Conservation (phyloP, 306 rosid genomes). For the Ormosia semicastrata region DNA sequence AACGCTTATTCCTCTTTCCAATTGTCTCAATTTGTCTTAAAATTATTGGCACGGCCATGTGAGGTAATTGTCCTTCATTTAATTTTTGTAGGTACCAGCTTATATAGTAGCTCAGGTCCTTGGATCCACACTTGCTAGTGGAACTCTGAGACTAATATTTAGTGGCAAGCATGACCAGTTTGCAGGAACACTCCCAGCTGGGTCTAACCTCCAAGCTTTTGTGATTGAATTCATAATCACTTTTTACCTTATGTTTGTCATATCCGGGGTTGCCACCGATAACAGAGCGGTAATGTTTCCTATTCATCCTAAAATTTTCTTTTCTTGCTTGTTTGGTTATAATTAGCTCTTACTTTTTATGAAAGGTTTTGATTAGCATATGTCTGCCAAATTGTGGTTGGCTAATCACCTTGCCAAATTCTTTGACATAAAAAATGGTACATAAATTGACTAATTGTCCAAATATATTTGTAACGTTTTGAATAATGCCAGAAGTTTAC, state of each 20-base stretch:
- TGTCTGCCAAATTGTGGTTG: background rate
- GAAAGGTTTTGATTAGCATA: background rate
- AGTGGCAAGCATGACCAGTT: constrained; percentile 47
- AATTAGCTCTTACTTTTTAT: background rate
- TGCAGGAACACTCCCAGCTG: constrained; percentile 63
- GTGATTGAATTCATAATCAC: constrained; percentile 83
- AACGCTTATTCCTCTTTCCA: background rate
- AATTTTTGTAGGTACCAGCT: constrained; percentile 55
- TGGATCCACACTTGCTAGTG: constrained; percentile 81
- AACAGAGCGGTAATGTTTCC: constrained; percentile 61
- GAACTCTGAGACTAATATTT: constrained; percentile 65
- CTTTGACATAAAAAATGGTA: background rate
- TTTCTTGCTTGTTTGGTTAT: constrained; percentile 5
- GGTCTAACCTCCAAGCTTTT: constrained; percentile 58
- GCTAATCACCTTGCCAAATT: background rate
- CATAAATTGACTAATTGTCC: constrained; percentile 30
- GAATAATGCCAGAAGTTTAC: constrained; percentile 3
- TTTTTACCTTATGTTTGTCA: constrained; percentile 78
- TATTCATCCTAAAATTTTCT: background rate
- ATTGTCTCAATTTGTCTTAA: background rate
- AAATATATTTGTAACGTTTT: constrained; percentile 3
- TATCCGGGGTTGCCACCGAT: constrained; percentile 86
- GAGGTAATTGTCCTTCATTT: background rate
- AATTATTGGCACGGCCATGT: background rate
- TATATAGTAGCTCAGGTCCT: constrained; percentile 64